A percentile compares a stretch with the other conserved stretches of the same genome.
Conservation (phyloP, 495 filamentous ascomycete species). For the Opeltia flavorubescens region DNA sequence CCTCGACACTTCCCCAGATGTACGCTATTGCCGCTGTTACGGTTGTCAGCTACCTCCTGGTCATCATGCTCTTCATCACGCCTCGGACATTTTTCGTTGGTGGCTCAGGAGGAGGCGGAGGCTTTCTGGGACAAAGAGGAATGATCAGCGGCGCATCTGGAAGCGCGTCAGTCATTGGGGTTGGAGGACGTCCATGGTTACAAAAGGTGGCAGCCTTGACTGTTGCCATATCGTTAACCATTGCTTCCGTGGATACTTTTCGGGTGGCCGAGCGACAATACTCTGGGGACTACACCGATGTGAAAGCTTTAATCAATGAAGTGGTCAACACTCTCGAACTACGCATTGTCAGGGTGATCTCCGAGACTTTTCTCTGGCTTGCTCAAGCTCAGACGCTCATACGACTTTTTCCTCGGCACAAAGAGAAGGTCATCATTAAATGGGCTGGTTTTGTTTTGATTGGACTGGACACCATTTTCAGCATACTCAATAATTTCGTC, state of each 20-base stretch:
- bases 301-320: constrained; percentile 49
- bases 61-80: constrained; percentile 88
- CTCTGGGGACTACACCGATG: constrained; percentile 54
- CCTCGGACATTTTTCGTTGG: constrained; percentile 78
- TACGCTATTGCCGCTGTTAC: constrained; percentile 87
- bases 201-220: constrained; percentile 87
- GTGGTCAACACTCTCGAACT: constrained; percentile 76
- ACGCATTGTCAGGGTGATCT: constrained; percentile 77
- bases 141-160: constrained; percentile 68
- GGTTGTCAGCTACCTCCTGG: constrained; percentile 81
- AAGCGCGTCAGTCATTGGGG: constrained; percentile 57
- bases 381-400: constrained; percentile 95
- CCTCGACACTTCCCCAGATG: constrained; percentile 76
- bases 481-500: constrained; percentile 74
- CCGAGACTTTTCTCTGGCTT: constrained; percentile 90
- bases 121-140: constrained; percentile 67
- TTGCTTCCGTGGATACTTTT: constrained; percentile 85
- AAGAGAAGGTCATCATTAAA: constrained; percentile 96
- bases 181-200: constrained; percentile 88
- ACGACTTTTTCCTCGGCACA: constrained; percentile 85
- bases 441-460: constrained; percentile 95
- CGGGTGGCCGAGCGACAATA: constrained; percentile 70
- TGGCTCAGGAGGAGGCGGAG: constrained; percentile 48
- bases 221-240: constrained; percentile 82
- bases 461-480: constrained; percentile 76